Evolutionary conservation across 2,329 filamentous ascomycete species (phyloP), one percentile per base, ranked within the genome.

Genomic region (Eutypella sp.): DNA sequence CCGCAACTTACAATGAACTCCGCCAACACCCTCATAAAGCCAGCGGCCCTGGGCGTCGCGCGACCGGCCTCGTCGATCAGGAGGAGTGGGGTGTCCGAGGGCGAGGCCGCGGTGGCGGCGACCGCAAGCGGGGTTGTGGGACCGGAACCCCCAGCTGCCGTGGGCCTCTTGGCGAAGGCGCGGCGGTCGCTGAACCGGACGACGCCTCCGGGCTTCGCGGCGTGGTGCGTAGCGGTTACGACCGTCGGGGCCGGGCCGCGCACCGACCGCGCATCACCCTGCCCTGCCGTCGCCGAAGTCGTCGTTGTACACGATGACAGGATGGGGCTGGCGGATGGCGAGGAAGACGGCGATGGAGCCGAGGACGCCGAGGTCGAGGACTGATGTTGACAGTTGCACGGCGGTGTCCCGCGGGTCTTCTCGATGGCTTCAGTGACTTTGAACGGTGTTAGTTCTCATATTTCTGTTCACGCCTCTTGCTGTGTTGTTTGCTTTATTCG

Each of bases 1-100:
- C 5, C 38, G 34, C 16, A 1, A 64, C 77, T 57, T 69, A 89
- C 87, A 57, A 95, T 69, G 61, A 89, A 84, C 44, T 81, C 74
- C 11, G 87, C 88, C 46, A 95, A 71, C 0, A 87, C 87, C 45
- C 82, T 74, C 41, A 95, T 68, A 33, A 93, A 82, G 52, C 90
- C 79, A 0, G 79, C 78, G 15, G 92, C 73, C 42, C 87, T 75
- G 40, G 73, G 65, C 0, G 88, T 91, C 1, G 87, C 81, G 46
- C 77, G 74, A 0, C 84, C 85, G 23, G 82, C 73, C 3, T 73
- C 69, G 40, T 86, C 81, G 59, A 95, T 95, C 3, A 95, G 64
- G 9, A 73, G 73, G 5, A 89, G 95, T 59, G 84, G 56, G 2
- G 44, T 44, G 15, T 34, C 27, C 4, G 48, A 41, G 20, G n/a